A percentile compares a stretch with the other conserved stretches of the same genome.
These are phyloP conservation scores for Trametes elegans DNA, from an alignment of 768 basidiomycete genomes.

Conservation along the genomic window DNA sequence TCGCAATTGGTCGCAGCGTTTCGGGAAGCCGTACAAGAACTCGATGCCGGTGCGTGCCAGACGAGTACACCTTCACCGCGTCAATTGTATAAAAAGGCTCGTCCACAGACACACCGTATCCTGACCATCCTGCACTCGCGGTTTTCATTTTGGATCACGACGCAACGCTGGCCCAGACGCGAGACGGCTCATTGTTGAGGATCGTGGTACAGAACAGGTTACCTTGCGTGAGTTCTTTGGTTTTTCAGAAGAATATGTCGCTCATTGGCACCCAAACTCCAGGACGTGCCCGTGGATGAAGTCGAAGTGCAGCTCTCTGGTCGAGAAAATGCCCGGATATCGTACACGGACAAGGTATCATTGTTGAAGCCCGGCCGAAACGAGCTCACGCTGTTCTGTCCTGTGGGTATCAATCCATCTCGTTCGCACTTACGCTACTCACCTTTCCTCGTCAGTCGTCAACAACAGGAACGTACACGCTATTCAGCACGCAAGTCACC, in stretches of 20 bases:
- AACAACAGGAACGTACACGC: conserved; percentile 61
- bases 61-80: conserved; percentile 2
- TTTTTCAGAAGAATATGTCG: background rate
- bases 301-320: conserved; percentile 61
- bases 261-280: conserved; percentile 8
- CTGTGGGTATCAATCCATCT: conserved; percentile 46
- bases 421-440: background rate
- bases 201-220: conserved; percentile 63
- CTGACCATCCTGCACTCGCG: conserved; percentile 68
- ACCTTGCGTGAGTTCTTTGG: conserved; percentile 61
- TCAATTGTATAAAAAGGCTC: background rate
- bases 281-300: conserved; percentile 65
- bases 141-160: conserved; percentile 42
- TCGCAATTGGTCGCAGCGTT: conserved; percentile 49
- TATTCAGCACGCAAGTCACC: conserved; percentile 67
- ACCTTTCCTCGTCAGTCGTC: conserved; percentile 45
- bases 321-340: conserved; percentile 58
- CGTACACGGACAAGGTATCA: conserved; percentile 44
- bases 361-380: conserved; percentile 60
- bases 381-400: conserved; percentile 58
- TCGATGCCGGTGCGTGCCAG: conserved; percentile 64
- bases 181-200: conserved; percentile 65
- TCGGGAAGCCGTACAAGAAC: conserved; percentile 43
- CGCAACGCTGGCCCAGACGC: conserved; percentile 52
- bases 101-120: conserved; percentile 58